Evolutionary conservation across 192 early-diverging fungal species (phyloP).

Genomic region (Rhizophagus sp.): DNA sequence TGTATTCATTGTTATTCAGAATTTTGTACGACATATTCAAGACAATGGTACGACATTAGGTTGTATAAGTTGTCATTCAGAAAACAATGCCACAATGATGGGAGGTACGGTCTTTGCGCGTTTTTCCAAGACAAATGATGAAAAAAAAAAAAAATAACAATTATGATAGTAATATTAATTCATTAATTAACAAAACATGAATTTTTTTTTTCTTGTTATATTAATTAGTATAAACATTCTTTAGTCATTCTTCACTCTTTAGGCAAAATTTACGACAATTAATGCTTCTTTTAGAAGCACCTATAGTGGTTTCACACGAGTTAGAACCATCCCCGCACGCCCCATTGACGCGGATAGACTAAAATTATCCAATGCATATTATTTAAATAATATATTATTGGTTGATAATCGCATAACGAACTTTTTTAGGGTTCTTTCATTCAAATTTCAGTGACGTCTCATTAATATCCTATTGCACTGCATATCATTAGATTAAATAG

Average conservation of each 20-base stretch:
- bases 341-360: slow-evolving; percentile 1
- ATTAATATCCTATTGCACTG: slow-evolving; percentile 1
- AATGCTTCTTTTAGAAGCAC: slow-evolving; percentile 5
- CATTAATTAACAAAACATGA: neutral
- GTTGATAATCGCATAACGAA: neutral
- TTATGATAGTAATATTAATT: neutral
- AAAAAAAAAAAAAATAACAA: neutral
- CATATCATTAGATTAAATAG: slow-evolving; percentile 3
- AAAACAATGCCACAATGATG: neutral
- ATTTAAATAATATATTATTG: neutral
- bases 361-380: slow-evolving; percentile 14
- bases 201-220: neutral
- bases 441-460: neutral
- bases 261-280: slow-evolving; percentile 2
- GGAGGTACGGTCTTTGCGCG: neutral
- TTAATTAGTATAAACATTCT: neutral
- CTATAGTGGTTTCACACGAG: neutral
- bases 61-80: neutral
- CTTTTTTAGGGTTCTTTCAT: slow-evolving; percentile 6
- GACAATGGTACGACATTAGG: slow-evolving; percentile 7
- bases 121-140: neutral
- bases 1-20: neutral
- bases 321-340: neutral
- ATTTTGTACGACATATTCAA: neutral
- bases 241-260: neutral